Conservation (phyloP, 805 yeast species). For the Limtongozyma cylindracea region DNA sequence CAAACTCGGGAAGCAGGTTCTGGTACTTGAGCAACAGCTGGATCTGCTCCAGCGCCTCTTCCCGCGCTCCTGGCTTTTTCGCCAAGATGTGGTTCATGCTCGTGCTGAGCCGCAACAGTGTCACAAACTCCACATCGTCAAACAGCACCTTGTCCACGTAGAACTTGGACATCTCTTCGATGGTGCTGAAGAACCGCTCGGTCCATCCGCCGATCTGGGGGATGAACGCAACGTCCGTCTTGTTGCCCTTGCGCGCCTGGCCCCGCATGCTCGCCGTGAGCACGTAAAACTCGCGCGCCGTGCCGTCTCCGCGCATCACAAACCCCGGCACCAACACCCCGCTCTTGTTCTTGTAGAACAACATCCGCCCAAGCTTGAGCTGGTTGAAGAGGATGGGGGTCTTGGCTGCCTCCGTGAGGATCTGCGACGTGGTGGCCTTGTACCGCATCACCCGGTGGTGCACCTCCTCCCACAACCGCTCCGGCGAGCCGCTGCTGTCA, state of each 20-base stretch:
- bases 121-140: constrained; percentile 16
- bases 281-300: too few relatives aligned
- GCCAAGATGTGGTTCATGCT: not conserved
- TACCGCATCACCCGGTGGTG: constrained; percentile 20
- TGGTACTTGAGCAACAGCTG: constrained; percentile 10
- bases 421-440: constrained; percentile 14
- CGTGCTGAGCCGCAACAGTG: constrained; percentile 6
- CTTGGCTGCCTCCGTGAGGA: constrained; percentile 20
- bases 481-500: too few relatives aligned
- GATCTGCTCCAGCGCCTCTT: constrained; percentile 5
- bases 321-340: constrained; percentile 23
- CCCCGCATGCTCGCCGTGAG: too few relatives aligned
- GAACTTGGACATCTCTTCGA: too few relatives aligned
- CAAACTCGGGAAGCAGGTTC: constrained; percentile 6
- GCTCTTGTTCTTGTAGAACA: constrained; percentile 26
- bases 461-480: constrained; percentile 14
- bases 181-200: too few relatives aligned
- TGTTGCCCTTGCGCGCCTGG: too few relatives aligned
- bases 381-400: constrained; percentile 20
- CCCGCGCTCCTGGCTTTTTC: not conserved
- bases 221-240: too few relatives aligned
- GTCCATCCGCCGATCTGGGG: too few relatives aligned
- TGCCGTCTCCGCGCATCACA: too few relatives aligned
- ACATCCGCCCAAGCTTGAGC: constrained; percentile 25
- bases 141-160: too few relatives aligned